Percentiles rank a stretch among this genome's conserved stretches.
Conservation (phyloP, 495 filamentous ascomycete species). For the Poronia punctata region DNA sequence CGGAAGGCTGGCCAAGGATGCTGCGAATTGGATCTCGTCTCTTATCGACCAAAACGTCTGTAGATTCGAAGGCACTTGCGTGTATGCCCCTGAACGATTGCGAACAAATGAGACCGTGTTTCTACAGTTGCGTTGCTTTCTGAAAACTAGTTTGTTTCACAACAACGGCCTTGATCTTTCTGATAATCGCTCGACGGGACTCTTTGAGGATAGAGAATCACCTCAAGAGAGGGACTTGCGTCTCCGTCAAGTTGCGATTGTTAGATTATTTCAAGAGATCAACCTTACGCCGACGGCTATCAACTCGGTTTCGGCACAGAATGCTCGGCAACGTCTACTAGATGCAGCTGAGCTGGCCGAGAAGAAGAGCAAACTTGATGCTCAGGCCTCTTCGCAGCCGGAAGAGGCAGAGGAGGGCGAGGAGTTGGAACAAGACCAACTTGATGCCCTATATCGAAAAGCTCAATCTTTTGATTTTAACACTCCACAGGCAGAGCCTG, state of each 20-base stretch:
- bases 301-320: constrained; percentile 69
- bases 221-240: constrained; percentile 76
- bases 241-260: constrained; percentile 78
- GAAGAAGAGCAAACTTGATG: constrained; percentile 57
- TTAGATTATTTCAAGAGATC: constrained; percentile 84
- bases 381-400: constrained; percentile 33
- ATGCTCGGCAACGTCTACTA: constrained; percentile 73
- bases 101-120: constrained; percentile 90
- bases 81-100: constrained; percentile 80
- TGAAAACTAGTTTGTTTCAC: constrained; percentile 69
- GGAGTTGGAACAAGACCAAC: constrained; percentile 90
- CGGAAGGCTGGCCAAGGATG: constrained; percentile 82
- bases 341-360: constrained; percentile 82
- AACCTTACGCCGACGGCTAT: constrained; percentile 65
- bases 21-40: constrained; percentile 88
- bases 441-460: constrained; percentile 90
- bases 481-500: constrained; percentile 77
- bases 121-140: constrained; percentile 72
- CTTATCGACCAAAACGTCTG: constrained; percentile 89
- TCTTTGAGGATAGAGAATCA: constrained; percentile 70
- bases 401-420: constrained; percentile 77
- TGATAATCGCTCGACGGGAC: constrained; percentile 60
- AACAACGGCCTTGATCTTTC: constrained; percentile 48
- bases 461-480: constrained; percentile 95
- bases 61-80: constrained; percentile 77